These are phyloP conservation scores for Neopestalotiopsis sp. DNA, from an alignment of 2,329 filamentous ascomycete genomes.

Conservation along the genomic window DNA sequence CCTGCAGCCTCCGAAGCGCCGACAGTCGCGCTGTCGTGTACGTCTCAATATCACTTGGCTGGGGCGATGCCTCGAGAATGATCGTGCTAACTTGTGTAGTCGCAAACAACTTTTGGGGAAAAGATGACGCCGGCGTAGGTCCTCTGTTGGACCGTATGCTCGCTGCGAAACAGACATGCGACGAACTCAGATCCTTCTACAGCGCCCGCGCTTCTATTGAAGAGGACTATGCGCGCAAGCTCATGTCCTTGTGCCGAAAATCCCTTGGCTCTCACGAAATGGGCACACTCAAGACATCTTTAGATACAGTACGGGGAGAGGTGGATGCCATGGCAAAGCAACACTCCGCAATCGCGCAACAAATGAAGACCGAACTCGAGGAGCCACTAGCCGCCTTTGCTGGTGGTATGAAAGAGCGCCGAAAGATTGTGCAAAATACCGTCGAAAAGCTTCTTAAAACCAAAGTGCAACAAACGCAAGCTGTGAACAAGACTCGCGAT, in stretches of 20 bases:
- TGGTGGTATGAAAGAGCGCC: constrained; percentile 92
- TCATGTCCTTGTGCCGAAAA: constrained; percentile 85
- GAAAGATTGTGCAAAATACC: constrained; percentile 93
- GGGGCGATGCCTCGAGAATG: background rate
- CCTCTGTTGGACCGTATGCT: constrained; percentile 95
- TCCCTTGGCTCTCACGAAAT: constrained; percentile 86
- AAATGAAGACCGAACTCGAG: constrained; percentile 96
- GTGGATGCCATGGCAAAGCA: constrained; percentile 93
- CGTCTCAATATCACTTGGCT: constrained; percentile 5
- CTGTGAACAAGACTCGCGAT: constrained; percentile 95
- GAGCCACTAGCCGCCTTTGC: constrained; percentile 91
- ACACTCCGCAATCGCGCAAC: constrained; percentile 84
- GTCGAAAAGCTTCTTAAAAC: constrained; percentile 94
- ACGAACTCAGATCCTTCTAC: constrained; percentile 94
- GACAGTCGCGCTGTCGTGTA: constrained; percentile 67
- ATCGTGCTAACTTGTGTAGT: constrained; percentile 58
- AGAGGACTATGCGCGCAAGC: constrained; percentile 92
- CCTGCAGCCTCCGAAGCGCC: constrained; percentile 56
- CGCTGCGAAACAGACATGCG: constrained; percentile 89
- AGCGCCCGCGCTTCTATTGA: constrained; percentile 89
- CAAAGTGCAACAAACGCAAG: constrained; percentile 88
- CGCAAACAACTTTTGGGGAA: constrained; percentile 99
- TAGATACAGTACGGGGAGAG: constrained; percentile 88
- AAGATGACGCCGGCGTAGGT: constrained; percentile 93
- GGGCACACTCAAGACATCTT: constrained; percentile 80